phyloP scores from a whole-genome alignment of 2,329 filamentous ascomycete genomes.

The Pseudogymnoascus destructans region DNA sequence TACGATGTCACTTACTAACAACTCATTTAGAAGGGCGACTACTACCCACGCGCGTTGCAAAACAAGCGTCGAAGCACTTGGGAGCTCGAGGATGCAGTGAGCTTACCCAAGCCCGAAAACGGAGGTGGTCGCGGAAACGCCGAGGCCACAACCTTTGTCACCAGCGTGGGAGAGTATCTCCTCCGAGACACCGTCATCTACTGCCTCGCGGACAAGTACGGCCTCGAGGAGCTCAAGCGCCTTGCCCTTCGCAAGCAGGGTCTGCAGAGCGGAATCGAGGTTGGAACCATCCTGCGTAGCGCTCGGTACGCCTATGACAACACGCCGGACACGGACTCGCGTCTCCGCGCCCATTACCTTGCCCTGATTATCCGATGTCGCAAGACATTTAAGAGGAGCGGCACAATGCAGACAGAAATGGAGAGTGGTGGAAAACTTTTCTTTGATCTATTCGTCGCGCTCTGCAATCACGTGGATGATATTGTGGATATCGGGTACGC shows the following conservation, averaged over 20 bases:
- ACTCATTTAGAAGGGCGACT: conserved; percentile 61
- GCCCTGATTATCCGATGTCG: conserved; percentile 94
- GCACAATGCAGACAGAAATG: conserved; percentile 99
- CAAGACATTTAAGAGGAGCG: conserved; percentile 94
- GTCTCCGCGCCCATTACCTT: conserved; percentile 91
- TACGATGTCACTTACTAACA: neutral
- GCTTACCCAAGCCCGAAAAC: conserved; percentile 39
- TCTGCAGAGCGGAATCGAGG: conserved; percentile 81
- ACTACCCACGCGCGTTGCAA: conserved; percentile 78
- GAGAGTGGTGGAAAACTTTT: conserved; percentile 86
- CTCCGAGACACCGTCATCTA: conserved; percentile 91
- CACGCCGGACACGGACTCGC: conserved; percentile 84
- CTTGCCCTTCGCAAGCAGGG: conserved; percentile 90
- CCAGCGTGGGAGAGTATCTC: conserved; percentile 60
- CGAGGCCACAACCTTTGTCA: conserved; percentile 67
- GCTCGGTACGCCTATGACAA: conserved; percentile 92
- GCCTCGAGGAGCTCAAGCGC: conserved; percentile 81
- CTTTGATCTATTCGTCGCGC: conserved; percentile 95
- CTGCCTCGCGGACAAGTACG: conserved; percentile 82
- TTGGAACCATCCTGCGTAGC: conserved; percentile 79
- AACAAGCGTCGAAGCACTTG: conserved; percentile 78
- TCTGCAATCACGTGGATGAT: conserved; percentile 97
- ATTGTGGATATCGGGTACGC: conserved; percentile 62
- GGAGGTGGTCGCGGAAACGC: conserved; percentile 42
- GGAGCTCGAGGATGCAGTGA: conserved; percentile 66